Evolutionary conservation across 2,329 filamentous ascomycete species (phyloP), one percentile per base, ranked within the genome.

Genomic region (Talaromyces sp.): DNA sequence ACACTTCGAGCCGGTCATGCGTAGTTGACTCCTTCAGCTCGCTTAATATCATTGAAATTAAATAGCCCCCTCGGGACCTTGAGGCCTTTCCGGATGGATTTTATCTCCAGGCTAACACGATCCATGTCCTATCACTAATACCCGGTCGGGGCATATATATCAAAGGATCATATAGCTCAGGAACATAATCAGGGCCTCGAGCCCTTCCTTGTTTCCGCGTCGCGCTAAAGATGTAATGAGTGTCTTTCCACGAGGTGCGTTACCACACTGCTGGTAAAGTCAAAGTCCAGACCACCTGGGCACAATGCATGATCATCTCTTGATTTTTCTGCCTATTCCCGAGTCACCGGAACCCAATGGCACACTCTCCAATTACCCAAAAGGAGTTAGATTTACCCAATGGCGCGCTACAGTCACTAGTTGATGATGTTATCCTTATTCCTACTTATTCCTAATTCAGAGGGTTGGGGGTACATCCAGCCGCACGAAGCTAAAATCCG

Each of bases 211-310:
- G 15, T 13, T 3, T 8, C 13, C 10, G 13, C 25, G 1, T 7
- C 47, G 5, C 25, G 27, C 49, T 52, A 52, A 17, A 19, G 19
- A 52, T 0, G 17, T 11, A n/a, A 2, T 2, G 2, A n/a, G 9
- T 9, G 11, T 35, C 17, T 54, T 54, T n/a, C 50, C 31, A 54
- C 50, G n/a, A 54, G 31, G n/a, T 11, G 7, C 2, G 45, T 52
- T 35, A 54, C 50, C 31, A 19, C 27, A 19, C 31, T n/a, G n/a
- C n/a, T 54, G 50, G 50, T 54, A 54, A 54, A 54, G 50, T 54
- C 50, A 35, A 54, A 6, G n/a, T 31, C 50, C 19, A 35, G 49
- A 6, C 27, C 27, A 6, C 9, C 15, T 9, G 27, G 27, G 27
- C 27, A 31, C 27, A 31, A 31, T 31, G 7, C 27, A 31, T 31